phyloP scores from a whole-genome alignment of 495 filamentous ascomycete species.

The Aspergillus bertholletiae region DNA sequence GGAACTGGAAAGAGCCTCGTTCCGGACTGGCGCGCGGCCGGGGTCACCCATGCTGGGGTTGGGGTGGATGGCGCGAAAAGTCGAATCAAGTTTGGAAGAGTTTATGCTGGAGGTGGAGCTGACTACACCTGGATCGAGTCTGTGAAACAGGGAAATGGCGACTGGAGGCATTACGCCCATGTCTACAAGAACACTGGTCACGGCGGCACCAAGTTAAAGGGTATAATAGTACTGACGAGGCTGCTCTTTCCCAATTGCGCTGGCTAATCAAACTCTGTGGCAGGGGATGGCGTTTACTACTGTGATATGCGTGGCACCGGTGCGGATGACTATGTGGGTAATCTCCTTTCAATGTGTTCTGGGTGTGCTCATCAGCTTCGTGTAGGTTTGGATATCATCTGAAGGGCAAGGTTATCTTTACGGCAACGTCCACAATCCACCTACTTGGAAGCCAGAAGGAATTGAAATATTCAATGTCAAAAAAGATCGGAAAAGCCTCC shows the following conservation, averaged over 20 bases:
- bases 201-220: conserved; percentile 9
- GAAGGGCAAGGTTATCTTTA: neutral
- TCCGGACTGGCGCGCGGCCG: conserved; percentile 5
- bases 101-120: conserved; percentile 3
- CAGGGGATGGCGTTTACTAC: conserved; percentile 1
- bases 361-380: neutral
- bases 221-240: neutral
- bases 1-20: conserved; percentile 12
- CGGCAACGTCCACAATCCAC: conserved; percentile 7
- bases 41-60: neutral
- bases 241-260: neutral
- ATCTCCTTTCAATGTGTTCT: neutral
- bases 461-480: conserved; percentile 9
- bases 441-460: conserved; percentile 5
- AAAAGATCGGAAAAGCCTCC: conserved; percentile 19
- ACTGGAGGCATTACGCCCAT: conserved; percentile 1
- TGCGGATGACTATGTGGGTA: conserved; percentile 1
- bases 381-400: neutral
- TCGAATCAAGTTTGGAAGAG: conserved; percentile 9
- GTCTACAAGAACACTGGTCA: conserved; percentile 15
- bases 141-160: neutral
- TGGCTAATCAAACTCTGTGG: neutral
- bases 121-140: conserved; percentile 3
- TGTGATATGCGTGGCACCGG: conserved; percentile 5
- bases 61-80: conserved; percentile 1